These are phyloP conservation scores for Phyllosticta ampelicida DNA, from an alignment of 2,329 filamentous ascomycete species.

Conservation along the genomic window DNA sequence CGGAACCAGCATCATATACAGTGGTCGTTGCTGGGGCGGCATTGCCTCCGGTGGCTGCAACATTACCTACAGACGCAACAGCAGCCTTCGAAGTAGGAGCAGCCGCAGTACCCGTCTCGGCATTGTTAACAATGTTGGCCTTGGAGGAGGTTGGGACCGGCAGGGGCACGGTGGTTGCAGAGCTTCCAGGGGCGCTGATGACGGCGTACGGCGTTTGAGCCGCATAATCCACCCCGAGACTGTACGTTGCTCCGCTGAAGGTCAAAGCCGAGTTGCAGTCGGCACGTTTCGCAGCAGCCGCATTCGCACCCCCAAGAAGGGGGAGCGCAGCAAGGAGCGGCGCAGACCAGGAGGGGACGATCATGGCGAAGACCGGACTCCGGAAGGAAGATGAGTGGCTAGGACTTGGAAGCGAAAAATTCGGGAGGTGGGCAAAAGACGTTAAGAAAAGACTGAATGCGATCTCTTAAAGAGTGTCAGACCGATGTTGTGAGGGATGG, in stretches of 20 bases:
- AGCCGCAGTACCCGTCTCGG: not conserved
- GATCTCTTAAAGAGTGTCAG: not conserved
- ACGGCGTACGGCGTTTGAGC: slow-evolving; percentile 1
- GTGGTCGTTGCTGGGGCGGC: not conserved
- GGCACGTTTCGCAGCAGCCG: not conserved
- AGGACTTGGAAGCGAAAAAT: not conserved
- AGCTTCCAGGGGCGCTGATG: not conserved
- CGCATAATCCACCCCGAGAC: not conserved
- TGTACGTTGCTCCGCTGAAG: slow-evolving; percentile 1
- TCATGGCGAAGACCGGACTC: not conserved
- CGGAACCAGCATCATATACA: not conserved
- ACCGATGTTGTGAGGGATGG: not conserved
- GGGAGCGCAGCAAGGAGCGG: not conserved
- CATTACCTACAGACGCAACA: not conserved
- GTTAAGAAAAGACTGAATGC: not conserved
- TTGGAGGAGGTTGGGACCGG: not conserved
- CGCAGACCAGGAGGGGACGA: not conserved
- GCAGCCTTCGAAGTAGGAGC: not conserved
- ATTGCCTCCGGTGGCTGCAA: not conserved
- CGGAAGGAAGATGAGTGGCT: not conserved
- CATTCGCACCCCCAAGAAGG: not conserved
- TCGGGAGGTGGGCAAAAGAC: not conserved
- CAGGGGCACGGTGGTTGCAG: not conserved
- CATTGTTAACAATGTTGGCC: not conserved
- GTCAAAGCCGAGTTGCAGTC: not conserved